Evolutionary conservation across 2,329 filamentous ascomycete genomes (phyloP), one percentile per base, ranked within the genome.

Genomic region (Colletotrichum spinosum): DNA sequence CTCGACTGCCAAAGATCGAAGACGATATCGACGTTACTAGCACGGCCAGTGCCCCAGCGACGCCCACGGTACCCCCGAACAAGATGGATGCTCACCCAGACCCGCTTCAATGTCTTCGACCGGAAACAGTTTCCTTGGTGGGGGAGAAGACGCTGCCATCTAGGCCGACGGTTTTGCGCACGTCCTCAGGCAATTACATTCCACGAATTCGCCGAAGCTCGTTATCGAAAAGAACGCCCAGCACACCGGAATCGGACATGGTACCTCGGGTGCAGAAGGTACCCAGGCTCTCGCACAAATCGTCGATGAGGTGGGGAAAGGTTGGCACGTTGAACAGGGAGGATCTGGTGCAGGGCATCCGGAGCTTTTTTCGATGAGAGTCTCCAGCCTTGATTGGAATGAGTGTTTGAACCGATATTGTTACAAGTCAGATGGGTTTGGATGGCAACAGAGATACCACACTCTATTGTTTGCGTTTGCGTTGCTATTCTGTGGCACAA

Each of bases 311-410:
- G 58, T 80, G 79, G 80, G 70, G 74, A 33, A 78, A 73, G 63
- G 74, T 76, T 8, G 73, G 77, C 8, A 70, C 71, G 38, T 71
- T 77, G 58, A 80, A 79, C 68, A 75, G 75, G 48, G 77, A 78
- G 11, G 70, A 76, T 34, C 73, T 79, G 69, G 75, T 78, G 15
- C 77, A 79, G 61, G 77, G 80, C 8, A 75, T 83, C 58, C 79
- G 81, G 45, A 81, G 75, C 59, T 74, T 83, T 58, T 84, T 84
- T 70, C 79, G 79, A 55, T 83, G 71, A 72, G 9, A 11, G 25
- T 9, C 12, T n/a, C 11, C 11, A 17, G 17, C 49, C 11, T 33
- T 42, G 42, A 34, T 34, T 56, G 25, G 6, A 33, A 49, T 35
- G 45, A 53, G 39, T n/a, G 33, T 60, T 46, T n/a, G 15, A 37